phyloP scores from a whole-genome alignment of 164 flowering plant species.

The Kalanchoe fedtschenkoi region DNA sequence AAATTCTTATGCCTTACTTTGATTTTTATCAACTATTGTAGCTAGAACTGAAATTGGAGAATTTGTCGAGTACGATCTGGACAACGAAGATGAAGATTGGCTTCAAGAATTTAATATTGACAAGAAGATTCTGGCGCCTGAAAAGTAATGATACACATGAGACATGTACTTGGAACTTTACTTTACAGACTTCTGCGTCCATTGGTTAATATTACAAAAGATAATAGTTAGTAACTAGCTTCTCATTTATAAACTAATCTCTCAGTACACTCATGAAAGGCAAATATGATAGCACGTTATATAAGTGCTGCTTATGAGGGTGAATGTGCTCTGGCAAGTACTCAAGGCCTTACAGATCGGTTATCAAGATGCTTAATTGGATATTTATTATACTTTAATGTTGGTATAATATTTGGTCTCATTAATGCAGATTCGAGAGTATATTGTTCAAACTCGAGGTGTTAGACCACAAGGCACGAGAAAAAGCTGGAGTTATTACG shows the following conservation, averaged over 20 bases:
- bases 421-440: constrained; percentile 50
- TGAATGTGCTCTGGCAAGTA: neutral
- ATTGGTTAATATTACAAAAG: neutral
- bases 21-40: constrained; percentile 19
- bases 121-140: constrained; percentile 49
- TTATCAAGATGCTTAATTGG: too few relatives aligned
- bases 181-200: neutral
- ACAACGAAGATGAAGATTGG: constrained; percentile 99
- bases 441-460: constrained; percentile 77
- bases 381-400: constrained; percentile 1
- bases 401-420: constrained; percentile 5
- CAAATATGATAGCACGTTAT: neutral
- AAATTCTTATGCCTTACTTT: neutral
- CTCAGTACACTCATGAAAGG: neutral
- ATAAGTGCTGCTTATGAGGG: neutral
- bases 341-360: too few relatives aligned
- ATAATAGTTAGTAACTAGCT: neutral
- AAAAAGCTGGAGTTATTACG: constrained; percentile 88
- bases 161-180: neutral
- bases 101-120: constrained; percentile 63
- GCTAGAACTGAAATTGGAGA: constrained; percentile 95
- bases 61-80: constrained; percentile 94
- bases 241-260: neutral
- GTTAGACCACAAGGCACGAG: constrained; percentile 89
- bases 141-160: constrained; percentile 37